Percentiles rank a stretch among this genome's conserved stretches.
phyloP scores from a whole-genome alignment of 306 rosid species.

The Bauhinia variegata region DNA sequence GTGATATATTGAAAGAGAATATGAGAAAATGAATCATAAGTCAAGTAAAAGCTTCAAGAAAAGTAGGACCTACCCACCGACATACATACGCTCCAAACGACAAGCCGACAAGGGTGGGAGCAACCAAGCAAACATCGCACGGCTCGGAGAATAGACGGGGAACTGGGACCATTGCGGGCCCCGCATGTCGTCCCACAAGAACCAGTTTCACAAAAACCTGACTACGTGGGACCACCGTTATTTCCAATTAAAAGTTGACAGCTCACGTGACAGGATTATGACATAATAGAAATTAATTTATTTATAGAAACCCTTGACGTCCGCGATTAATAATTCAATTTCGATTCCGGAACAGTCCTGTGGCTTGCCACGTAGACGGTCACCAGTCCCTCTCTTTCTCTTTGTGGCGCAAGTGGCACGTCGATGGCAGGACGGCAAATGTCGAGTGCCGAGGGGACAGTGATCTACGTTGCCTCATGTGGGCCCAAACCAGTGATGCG shows the following conservation, averaged over 20 bases:
- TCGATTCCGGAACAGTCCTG: background rate
- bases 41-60: too few species aligned
- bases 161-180: conserved; percentile 16
- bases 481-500: background rate
- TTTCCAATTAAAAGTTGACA: conserved; percentile 31
- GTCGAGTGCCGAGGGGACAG: conserved; percentile 36
- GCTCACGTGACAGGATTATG: conserved; percentile 20
- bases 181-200: background rate
- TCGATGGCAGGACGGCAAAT: conserved; percentile 29
- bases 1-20: background rate
- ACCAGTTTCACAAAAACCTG: too few species aligned
- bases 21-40: background rate
- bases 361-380: conserved; percentile 23
- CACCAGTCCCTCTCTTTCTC: background rate
- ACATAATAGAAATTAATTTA: background rate
- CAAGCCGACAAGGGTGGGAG: conserved; percentile 56
- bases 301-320: background rate
- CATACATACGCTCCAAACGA: conserved; percentile 36
- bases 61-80: background rate
- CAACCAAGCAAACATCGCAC: conserved; percentile 1
- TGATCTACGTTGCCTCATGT: background rate
- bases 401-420: background rate
- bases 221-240: conserved; percentile 22
- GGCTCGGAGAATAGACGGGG: conserved; percentile 24
- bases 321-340: background rate